A percentile compares a stretch with the other conserved stretches of the same genome.
Evolutionary conservation across 176 grass and related monocot genomes (phyloP).

Genomic region (Zoysia japonica): DNA sequence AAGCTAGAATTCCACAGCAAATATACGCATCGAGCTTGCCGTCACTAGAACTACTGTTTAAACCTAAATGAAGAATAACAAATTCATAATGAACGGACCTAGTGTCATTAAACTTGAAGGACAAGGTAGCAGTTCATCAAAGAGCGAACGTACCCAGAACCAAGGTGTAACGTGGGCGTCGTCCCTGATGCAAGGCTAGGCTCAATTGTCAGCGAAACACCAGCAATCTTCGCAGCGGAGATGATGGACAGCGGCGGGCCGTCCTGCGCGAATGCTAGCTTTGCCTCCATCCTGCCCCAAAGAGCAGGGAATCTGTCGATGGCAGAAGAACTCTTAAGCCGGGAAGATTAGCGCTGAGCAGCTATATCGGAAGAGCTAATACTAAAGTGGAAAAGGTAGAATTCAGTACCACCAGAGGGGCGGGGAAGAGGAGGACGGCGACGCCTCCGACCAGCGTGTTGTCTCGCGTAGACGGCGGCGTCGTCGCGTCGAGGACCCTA

Average conservation of each 20-base stretch:
- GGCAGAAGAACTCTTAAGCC: not conserved
- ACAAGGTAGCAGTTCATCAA: not conserved
- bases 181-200: slow-evolving; percentile 60
- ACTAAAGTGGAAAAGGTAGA: not conserved
- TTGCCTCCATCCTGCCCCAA: slow-evolving; percentile 45
- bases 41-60: not conserved
- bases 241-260: slow-evolving; percentile 68
- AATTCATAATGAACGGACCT: not conserved
- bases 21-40: not conserved
- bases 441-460: not conserved
- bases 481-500: no score
- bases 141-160: slow-evolving; percentile 57
- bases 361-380: not conserved
- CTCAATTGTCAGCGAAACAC: slow-evolving; percentile 57
- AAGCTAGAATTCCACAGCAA: not conserved
- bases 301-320: not conserved
- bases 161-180: slow-evolving; percentile 48
- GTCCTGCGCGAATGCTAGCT: slow-evolving; percentile 61
- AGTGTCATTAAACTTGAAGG: not conserved
- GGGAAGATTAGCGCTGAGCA: not conserved
- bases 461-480: not conserved
- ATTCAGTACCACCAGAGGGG: not conserved
- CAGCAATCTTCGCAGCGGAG: slow-evolving; percentile 64
- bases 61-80: not conserved
- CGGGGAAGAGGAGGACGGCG: not conserved